A percentile compares a stretch with the other conserved stretches of the same genome.
These are phyloP conservation scores for Neoboletus subvelutipes DNA, from an alignment of 768 basidiomycete species.

Conservation along the genomic window DNA sequence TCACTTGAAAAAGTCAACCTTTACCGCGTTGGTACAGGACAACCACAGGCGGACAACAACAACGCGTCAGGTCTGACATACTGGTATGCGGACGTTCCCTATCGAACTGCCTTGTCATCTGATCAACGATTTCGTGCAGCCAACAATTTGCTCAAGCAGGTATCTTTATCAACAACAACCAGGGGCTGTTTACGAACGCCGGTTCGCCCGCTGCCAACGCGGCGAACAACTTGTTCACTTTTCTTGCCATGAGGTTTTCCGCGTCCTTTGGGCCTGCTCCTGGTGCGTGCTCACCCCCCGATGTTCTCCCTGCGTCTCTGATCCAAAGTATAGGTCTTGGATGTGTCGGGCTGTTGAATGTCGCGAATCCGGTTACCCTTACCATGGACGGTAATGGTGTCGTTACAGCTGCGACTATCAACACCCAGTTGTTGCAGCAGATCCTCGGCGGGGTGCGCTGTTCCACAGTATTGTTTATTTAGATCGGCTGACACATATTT, in stretches of 20 bases:
- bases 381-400: conserved; percentile 28
- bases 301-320: neutral
- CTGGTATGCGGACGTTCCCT: conserved; percentile 13
- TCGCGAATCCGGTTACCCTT: conserved; percentile 23
- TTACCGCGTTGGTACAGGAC: conserved; percentile 28
- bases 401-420: conserved; percentile 27
- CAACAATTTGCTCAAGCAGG: conserved; percentile 24
- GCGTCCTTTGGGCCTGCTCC: conserved; percentile 23
- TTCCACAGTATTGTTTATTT: neutral
- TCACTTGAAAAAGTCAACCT: conserved; percentile 29
- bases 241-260: conserved; percentile 32
- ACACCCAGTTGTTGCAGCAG: conserved; percentile 20
- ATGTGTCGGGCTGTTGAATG: conserved; percentile 21
- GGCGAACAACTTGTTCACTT: conserved; percentile 29
- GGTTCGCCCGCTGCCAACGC: conserved; percentile 20
- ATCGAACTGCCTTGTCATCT: neutral
- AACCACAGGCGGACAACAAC: conserved; percentile 21
- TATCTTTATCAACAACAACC: conserved; percentile 25
- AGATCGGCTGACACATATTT: neutral
- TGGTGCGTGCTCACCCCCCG: conserved; percentile 11
- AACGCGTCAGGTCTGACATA: conserved; percentile 25
- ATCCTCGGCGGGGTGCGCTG: conserved; percentile 12
- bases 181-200: conserved; percentile 16
- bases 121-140: conserved; percentile 4
- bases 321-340: conserved; percentile 20